Base-by-base conservation (phyloP, 2,329 filamentous ascomycete species). In the Macrophomina pseudophaseolina region DNA sequence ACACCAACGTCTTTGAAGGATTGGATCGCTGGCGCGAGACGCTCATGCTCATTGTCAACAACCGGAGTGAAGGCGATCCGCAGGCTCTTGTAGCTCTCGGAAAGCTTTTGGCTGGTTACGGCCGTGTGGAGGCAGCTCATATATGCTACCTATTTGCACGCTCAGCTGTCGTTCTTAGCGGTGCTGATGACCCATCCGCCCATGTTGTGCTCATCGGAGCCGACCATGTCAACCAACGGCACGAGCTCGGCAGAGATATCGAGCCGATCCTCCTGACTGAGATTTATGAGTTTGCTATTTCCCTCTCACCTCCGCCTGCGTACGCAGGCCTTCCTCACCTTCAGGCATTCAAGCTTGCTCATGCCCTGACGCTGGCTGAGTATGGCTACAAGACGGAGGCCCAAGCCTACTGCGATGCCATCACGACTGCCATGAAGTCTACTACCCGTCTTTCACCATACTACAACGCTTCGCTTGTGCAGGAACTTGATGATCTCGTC, bases 1-100 rank as follows among this genome's bases (percentile, higher is more conserved):
- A 88, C 0, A 90, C 88, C 70, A 93, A 95, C 76, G 89, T 90
- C 0, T 83, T 94, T 5, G 91, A 92, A 72, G 95, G 95, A 4
- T 83, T 99, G 23, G 92, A 98, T 73, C 93, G 93, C 77, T 99
- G 95, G 95, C 89, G 89, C 51, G 95, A 99, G 78, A 97, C 95
- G 0, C 81, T 98, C 46, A 88, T 90, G 1, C 82, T 99, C 67
- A 87, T 98, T 32, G 80, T 97, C 49, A 94, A 91, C 79, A 99
- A 99, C 78, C 89, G 95, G 68, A 97, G 91, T 69, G 80, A 86
- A 2, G 90, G 92, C 33, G 95, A 99, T 78, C 85, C 86, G 9
- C 87, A 89, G 67, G 93, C 93, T 5, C 80, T 99, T 33, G 84
- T 91, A 65, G 88, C 93, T 0, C 85, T 99, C 33, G 94, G 94